Conservation (phyloP, 2,329 filamentous ascomycete genomes). For the Fusarium nanum region DNA sequence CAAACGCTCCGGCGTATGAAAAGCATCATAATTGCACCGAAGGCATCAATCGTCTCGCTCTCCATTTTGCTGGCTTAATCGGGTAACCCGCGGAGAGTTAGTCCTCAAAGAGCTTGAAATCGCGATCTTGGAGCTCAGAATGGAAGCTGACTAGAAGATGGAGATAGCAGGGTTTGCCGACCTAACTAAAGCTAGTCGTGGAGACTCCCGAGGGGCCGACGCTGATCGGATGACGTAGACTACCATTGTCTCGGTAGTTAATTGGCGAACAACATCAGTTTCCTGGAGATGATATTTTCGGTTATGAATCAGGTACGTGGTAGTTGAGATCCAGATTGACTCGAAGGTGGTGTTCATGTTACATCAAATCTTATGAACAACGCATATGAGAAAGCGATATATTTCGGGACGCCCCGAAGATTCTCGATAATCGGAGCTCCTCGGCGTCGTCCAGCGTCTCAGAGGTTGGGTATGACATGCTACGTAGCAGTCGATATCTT, state of each 20-base stretch:
- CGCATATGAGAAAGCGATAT: slow-evolving; percentile 23
- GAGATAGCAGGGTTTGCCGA: slow-evolving; percentile 4
- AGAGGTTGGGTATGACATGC: slow-evolving; percentile 13
- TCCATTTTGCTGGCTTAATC: slow-evolving; percentile 2
- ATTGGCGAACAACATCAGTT: slow-evolving; percentile 5
- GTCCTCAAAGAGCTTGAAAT: not conserved
- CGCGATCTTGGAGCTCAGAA: slow-evolving; percentile 14
- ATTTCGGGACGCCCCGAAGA: slow-evolving; percentile 38
- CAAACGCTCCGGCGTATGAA: slow-evolving; percentile 1
- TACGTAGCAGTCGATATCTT: not conserved
- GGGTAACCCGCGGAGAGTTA: slow-evolving; percentile 12
- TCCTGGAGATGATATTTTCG: not conserved
- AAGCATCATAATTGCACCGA: slow-evolving; percentile 10
- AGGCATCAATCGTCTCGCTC: not conserved
- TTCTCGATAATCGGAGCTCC: slow-evolving; percentile 33
- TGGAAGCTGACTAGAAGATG: slow-evolving; percentile 15
- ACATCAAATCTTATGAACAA: not conserved
- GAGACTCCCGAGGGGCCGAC: slow-evolving; percentile 1
- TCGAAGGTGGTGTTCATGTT: not conserved
- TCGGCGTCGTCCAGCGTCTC: slow-evolving; percentile 32
- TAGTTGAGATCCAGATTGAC: not conserved
- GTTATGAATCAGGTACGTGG: not conserved
- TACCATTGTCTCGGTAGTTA: not conserved
- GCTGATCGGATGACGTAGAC: slow-evolving; percentile 26
- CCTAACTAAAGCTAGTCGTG: slow-evolving; percentile 4